These are phyloP conservation scores for Kalmusia sp. DNA, from an alignment of 2,329 filamentous ascomycete genomes.

Conservation along the genomic window DNA sequence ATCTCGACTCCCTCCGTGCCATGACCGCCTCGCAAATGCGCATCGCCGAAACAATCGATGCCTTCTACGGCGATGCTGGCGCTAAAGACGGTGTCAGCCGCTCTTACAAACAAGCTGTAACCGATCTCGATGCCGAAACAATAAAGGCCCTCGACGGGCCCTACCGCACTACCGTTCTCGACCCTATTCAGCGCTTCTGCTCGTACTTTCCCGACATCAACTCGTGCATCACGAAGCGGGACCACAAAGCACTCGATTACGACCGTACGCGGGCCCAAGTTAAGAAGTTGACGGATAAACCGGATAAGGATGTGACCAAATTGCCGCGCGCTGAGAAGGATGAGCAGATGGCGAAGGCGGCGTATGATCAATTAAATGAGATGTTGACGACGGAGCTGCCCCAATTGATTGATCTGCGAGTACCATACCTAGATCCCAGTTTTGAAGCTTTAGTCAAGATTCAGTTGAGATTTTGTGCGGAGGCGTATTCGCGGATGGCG, in stretches of 20 bases:
- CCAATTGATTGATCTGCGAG: slow-evolving; percentile 93
- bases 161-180: slow-evolving; percentile 91
- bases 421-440: slow-evolving; percentile 94
- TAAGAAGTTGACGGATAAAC: slow-evolving; percentile 96
- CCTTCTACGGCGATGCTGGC: slow-evolving; percentile 96
- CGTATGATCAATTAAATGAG: slow-evolving; percentile 97
- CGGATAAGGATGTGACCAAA: slow-evolving; percentile 97
- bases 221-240: slow-evolving; percentile 98
- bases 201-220: slow-evolving; percentile 99
- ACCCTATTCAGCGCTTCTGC: slow-evolving; percentile 95
- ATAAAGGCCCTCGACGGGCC: slow-evolving; percentile 98
- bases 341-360: slow-evolving; percentile 88
- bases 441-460: slow-evolving; percentile 99
- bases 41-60: slow-evolving; percentile 98
- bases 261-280: slow-evolving; percentile 94
- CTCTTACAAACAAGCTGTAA: slow-evolving; percentile 98
- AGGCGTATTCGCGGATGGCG: slow-evolving; percentile 97
- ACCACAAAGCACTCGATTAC: slow-evolving; percentile 98
- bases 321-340: slow-evolving; percentile 96
- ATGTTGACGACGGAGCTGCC: slow-evolving; percentile 92
- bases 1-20: slow-evolving; percentile 93
- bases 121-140: slow-evolving; percentile 96
- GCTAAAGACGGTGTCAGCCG: slow-evolving; percentile 93
- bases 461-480: slow-evolving; percentile 94
- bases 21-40: slow-evolving; percentile 99